These are phyloP conservation scores for Penicillium frequentans DNA, from an alignment of 2,329 filamentous ascomycete species.

Conservation along the genomic window DNA sequence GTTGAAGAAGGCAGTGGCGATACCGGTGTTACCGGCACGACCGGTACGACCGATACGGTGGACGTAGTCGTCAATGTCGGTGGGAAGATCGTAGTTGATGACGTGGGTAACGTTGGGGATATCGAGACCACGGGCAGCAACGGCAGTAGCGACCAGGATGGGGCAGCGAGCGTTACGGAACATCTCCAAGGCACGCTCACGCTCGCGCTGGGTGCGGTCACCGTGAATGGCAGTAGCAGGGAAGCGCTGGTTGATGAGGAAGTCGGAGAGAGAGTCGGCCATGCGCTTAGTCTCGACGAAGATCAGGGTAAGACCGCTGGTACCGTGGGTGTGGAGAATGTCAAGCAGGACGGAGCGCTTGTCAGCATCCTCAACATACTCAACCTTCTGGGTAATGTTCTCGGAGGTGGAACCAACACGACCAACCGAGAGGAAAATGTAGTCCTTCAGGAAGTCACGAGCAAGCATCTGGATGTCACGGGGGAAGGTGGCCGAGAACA, in stretches of 20 bases:
- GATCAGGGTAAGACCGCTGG: constrained; percentile 85
- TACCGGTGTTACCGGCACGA: constrained; percentile 98
- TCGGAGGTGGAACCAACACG: constrained; percentile 99
- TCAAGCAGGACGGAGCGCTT: constrained; percentile 98
- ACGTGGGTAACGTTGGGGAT: constrained; percentile 97
- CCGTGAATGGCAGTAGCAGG: constrained; percentile 98
- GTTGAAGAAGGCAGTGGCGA: constrained; percentile 99
- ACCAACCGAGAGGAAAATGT: constrained; percentile 97
- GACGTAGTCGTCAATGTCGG: constrained; percentile 97
- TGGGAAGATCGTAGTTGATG: constrained; percentile 99
- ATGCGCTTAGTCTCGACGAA: constrained; percentile 99
- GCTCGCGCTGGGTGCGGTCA: constrained; percentile 97
- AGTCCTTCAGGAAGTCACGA: constrained; percentile 97
- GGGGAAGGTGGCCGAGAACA: constrained; percentile 99
- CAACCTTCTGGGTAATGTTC: constrained; percentile 99
- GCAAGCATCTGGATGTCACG: constrained; percentile 99
- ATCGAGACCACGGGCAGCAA: constrained; percentile 87
- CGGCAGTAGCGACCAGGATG: constrained; percentile 93
- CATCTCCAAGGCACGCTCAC: constrained; percentile 95
- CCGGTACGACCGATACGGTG: constrained; percentile 99
- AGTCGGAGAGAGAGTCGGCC: constrained; percentile 96
- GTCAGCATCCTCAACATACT: constrained; percentile 95
- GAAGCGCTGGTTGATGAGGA: constrained; percentile 98
- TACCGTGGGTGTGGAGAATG: constrained; percentile 87
- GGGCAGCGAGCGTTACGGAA: constrained; percentile 96